Percentiles rank a stretch among this genome's conserved stretches.
phyloP scores from a whole-genome alignment of 495 filamentous ascomycete species.

The Trichocladium uniseriatum region DNA sequence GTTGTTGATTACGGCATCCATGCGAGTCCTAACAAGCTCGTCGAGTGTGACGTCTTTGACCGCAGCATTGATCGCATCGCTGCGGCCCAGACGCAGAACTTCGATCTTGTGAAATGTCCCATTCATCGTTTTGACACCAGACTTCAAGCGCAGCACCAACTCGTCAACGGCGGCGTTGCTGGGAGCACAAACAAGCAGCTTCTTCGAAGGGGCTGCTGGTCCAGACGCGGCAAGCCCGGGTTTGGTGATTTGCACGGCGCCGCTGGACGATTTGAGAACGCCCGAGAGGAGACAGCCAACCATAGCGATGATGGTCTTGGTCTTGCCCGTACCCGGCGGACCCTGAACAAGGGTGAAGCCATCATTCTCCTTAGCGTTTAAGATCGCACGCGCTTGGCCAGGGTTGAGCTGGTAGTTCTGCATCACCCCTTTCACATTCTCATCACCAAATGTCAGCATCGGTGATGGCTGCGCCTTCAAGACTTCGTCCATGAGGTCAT shows the following conservation, averaged over 20 bases:
- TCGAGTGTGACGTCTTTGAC: slow-evolving; percentile 91
- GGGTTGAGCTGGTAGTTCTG: slow-evolving; percentile 73
- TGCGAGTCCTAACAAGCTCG: slow-evolving; percentile 69
- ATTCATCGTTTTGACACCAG: slow-evolving; percentile 68
- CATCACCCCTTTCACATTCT: slow-evolving; percentile 55
- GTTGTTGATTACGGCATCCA: slow-evolving; percentile 44
- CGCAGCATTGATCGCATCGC: slow-evolving; percentile 83
- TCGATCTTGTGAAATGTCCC: slow-evolving; percentile 65
- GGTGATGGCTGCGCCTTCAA: slow-evolving; percentile 80
- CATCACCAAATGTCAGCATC: slow-evolving; percentile 65
- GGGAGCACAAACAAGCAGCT: slow-evolving; percentile 88
- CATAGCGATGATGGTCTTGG: slow-evolving; percentile 95
- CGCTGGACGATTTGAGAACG: slow-evolving; percentile 38
- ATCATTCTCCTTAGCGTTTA: slow-evolving; percentile 86
- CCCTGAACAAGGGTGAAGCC: slow-evolving; percentile 95
- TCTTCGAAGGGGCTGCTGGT: slow-evolving; percentile 46
- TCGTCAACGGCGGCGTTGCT: slow-evolving; percentile 98
- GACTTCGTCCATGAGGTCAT: slow-evolving; percentile 89
- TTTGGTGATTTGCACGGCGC: slow-evolving; percentile 40
- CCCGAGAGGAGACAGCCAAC: slow-evolving; percentile 75
- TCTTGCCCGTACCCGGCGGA: slow-evolving; percentile 94
- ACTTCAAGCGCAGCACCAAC: slow-evolving; percentile 83
- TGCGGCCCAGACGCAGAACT: slow-evolving; percentile 83
- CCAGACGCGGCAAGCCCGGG: slow-evolving; percentile 33
- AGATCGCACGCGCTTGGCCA: slow-evolving; percentile 86